A percentile compares a stretch with the other conserved stretches of the same genome.
Conservation (phyloP, 306 rosid species). For the apple (Malus domestica) region ASM211411v1 NC_041805.1:34566001-34566500, state of each 20-base stretch:
- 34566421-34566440: background rate
- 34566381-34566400: background rate
- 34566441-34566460: background rate
- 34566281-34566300: conserved; percentile 72
- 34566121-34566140: conserved; percentile 79
- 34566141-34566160: conserved; percentile 55
- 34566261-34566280: conserved; percentile 82
- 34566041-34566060: conserved; percentile 91
- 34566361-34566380: background rate
- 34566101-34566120: conserved; percentile 73
- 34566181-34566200: conserved; percentile 62
- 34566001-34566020: conserved; percentile 12
- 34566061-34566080: conserved; percentile 71
- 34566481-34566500: background rate
- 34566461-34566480: background rate
- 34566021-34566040: conserved; percentile 16
- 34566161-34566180: conserved; percentile 83
- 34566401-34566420: background rate
- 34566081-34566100: conserved; percentile 63
- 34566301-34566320: conserved; percentile 73
- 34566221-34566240: conserved; percentile 53
- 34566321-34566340: conserved; percentile 64
- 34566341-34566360: background rate
- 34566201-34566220: conserved; percentile 83
- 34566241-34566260: conserved; percentile 50